These are phyloP conservation scores for Suaeda aralocaspica DNA, from an alignment of 148 eudicot genomes.

Conservation along the genomic window DNA sequence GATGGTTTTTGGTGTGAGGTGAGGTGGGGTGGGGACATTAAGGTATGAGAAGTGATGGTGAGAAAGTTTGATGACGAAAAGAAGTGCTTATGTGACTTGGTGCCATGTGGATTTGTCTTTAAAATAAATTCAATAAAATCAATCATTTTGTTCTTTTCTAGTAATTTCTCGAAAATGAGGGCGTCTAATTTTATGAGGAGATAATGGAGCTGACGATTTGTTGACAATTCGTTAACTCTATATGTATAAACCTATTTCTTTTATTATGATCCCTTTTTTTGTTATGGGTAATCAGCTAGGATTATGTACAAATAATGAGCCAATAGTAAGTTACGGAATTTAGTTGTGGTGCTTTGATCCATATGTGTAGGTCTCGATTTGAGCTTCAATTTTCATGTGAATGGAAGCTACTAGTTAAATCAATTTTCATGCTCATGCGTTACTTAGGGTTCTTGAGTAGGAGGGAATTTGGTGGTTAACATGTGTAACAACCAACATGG, in stretches of 20 bases:
- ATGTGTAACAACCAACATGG: constrained; percentile 40
- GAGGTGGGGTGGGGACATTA: background rate
- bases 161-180: constrained; percentile 5
- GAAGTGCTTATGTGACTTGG: constrained; percentile 14
- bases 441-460: constrained; percentile 24
- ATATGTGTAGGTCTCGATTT: no score
- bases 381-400: background rate
- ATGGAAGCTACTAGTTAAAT: background rate
- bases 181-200: no score
- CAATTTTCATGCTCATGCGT: constrained; percentile 12
- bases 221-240: no score
- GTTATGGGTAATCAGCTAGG: no score
- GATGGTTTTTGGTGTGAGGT: background rate
- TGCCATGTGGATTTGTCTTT: constrained; percentile 28
- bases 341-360: no score
- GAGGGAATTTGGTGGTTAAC: constrained; percentile 36
- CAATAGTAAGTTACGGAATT: background rate
- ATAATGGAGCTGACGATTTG: no score
- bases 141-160: background rate
- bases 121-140: background rate
- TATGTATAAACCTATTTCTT: no score
- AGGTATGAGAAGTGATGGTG: constrained; percentile 5
- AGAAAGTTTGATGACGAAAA: constrained; percentile 13
- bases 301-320: no score
- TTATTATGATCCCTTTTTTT: no score